Evolutionary conservation across 2,329 filamentous ascomycete genomes (phyloP), one percentile per base, ranked within the genome.

Genomic region (Xylaria sp.): DNA sequence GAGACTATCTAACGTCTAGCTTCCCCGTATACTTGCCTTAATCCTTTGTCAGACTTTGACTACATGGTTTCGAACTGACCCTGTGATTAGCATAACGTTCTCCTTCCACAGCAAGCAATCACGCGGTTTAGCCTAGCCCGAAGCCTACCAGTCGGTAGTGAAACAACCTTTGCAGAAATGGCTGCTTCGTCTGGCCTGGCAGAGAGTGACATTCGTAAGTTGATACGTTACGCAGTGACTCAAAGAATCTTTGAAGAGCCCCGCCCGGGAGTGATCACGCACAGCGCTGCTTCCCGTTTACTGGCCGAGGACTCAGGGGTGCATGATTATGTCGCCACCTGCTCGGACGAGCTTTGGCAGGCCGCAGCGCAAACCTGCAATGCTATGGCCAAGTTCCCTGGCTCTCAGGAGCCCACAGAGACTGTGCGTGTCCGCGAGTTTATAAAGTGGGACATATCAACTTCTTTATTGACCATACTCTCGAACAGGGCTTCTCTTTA

Each of bases 321-420:
- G 66, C 80, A 82, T 60, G 83, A 83, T 70, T 89, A 85, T 23
- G 8, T 65, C 5, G 60, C 64, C n/a, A 63, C 25, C 1, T 39
- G 52, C 20, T 43, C 61, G 18, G 63, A 71, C 20, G 70, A 71
- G 9, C 48, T 65, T 18, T 71, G 69, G 70, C 65, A 34, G 7
- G 69, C 70, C 0, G 64, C 69, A 4, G 60, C 55, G 8, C 57
- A 67, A 4, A 65, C 63, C 0, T 39, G 64, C 34, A 36, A 72
- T 10, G 71, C 69, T 18, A 65, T 70, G 65, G 34, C 45, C 10
- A 25, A n/a, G 30, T 62, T 30, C 6, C 66, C 85, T 4, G 81
- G 82, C 45, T 84, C 84, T 9, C 82, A 81, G 3, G 82, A 83
- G 28, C 78, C 83, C 4, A 83, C 79, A 0, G 81, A 81, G 32